Evolutionary conservation across 1,284 basidiomycete species (phyloP).

Genomic region (Erythrobasidium hasegawianum): DNA sequence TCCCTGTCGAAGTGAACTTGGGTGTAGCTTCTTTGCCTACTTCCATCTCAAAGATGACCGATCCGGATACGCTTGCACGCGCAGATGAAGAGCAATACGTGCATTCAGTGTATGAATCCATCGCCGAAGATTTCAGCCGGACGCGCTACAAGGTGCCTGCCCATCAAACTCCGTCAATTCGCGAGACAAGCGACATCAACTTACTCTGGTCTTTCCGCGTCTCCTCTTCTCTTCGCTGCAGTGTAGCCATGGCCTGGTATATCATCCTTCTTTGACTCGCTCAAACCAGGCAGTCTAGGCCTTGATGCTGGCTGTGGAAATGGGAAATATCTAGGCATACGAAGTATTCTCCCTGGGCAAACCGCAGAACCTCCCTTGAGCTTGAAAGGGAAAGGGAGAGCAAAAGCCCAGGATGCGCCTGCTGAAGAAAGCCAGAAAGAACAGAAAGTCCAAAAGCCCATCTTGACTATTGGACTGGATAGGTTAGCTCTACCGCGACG

Average conservation of each 20-base stretch:
- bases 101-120: conserved; percentile 81
- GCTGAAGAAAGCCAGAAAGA: background rate
- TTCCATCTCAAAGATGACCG: too few species aligned
- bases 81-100: conserved; percentile 66
- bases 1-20: too few species aligned
- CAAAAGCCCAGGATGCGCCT: background rate
- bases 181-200: too few species aligned
- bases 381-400: conserved; percentile 28
- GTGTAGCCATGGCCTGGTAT: conserved; percentile 86
- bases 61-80: conserved; percentile 24
- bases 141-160: conserved; percentile 79
- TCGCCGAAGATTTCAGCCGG: conserved; percentile 85
- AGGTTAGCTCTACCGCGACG: conserved; percentile 55
- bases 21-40: too few species aligned
- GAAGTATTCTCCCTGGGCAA: conserved; percentile 38
- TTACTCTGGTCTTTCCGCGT: too few species aligned
- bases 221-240: background rate
- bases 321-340: conserved; percentile 76
- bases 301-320: conserved; percentile 96
- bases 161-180: too few species aligned
- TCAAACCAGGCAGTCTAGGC: conserved; percentile 76
- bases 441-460: conserved; percentile 51
- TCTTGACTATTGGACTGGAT: conserved; percentile 78
- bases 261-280: conserved; percentile 66
- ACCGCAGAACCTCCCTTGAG: background rate